Evolutionary conservation across 2,329 filamentous ascomycete genomes (phyloP).

Genomic region (Apiospora aurea): DNA sequence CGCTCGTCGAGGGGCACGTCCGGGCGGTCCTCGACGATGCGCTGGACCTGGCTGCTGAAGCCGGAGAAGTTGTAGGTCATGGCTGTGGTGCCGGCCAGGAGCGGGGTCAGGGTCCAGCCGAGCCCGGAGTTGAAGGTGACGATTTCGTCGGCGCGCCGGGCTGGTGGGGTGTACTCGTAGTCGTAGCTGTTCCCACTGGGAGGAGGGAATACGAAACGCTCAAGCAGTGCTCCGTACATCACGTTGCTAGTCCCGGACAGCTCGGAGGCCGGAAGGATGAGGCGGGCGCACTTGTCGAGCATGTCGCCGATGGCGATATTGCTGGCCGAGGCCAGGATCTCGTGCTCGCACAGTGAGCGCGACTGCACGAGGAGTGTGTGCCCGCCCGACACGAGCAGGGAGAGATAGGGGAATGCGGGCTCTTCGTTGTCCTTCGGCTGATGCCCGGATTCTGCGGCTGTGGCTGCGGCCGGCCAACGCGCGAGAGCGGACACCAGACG

Average conservation of each 20-base stretch:
- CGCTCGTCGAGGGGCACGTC: conserved; percentile 66
- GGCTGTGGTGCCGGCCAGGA: conserved; percentile 63
- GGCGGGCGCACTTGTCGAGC: conserved; percentile 85
- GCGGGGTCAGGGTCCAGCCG: conserved; percentile 72
- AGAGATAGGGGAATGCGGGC: conserved; percentile 81
- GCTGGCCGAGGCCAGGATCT: conserved; percentile 73
- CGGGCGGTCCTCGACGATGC: conserved; percentile 52
- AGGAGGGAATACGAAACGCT: conserved; percentile 76
- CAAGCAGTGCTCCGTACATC: conserved; percentile 83
- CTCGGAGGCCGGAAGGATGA: conserved; percentile 70
- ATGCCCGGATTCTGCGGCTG: too few relatives aligned
- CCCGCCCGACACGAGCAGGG: conserved; percentile 88
- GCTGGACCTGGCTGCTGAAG: conserved; percentile 69
- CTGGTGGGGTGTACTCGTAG: conserved; percentile 64
- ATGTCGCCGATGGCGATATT: conserved; percentile 91
- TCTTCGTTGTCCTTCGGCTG: conserved; percentile 8
- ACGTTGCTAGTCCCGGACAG: conserved; percentile 65
- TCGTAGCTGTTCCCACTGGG: conserved; percentile 40
- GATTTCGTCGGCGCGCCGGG: conserved; percentile 65
- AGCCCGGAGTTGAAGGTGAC: conserved; percentile 47
- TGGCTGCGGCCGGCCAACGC: not conserved
- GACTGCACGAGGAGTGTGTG: conserved; percentile 89
- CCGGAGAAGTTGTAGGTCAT: conserved; percentile 80
- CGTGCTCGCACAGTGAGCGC: conserved; percentile 70
- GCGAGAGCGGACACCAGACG: conserved; percentile 72